Evolutionary conservation across 768 basidiomycete species (phyloP), one percentile per base, ranked within the genome.

Genomic region (Hygrophorus russula): DNA sequence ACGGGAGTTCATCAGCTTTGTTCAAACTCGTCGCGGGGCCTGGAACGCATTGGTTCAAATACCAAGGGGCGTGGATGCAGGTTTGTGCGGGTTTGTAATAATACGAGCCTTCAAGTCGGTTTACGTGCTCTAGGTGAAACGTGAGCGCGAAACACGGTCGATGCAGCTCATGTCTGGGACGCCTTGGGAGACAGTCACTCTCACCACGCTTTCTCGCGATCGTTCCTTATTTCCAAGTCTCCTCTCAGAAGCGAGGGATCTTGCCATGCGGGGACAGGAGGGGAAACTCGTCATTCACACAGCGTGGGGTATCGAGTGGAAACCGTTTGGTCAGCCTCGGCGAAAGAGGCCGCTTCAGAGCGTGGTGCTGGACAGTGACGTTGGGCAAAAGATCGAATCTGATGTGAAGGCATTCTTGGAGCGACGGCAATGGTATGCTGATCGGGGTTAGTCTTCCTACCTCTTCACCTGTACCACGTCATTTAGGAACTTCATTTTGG

Each of bases 1-100:
- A 97, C 57, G 94, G 93, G 34, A 89, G 85, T 56, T 82, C 85
- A 27, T 84, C 85, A 42, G 90, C 85, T 2, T 61, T 83, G 45
- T 99, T 98, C 69, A 85, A 76, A 50, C 74, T 98, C n/a, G 87
- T 98, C 10, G 94, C 94, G 0, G 96, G 94, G 0, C 91, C 93
- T 8, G 96, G 96, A 0, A 84, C 74, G 2, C 96, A 99, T 61
- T 94, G 81, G 68, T 83, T 99, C 62, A 79, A 77, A 49, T 98
- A 94, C 58, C 66, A 70, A 35, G 82, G 84, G 8, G 87, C 90
- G 12, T 99, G 94, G 96, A 90, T 99, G 70, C 91, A 96, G 78
- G 92, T 89, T 43, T 42, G 63, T 50, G 41, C 32, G 38, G 19
- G 39, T 34, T 29, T 7, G 10, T 30, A 8, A 20, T 5, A 41